Conservation (phyloP, 176 grass and related monocot genomes). For the Cymbopogon citratus region DNA sequence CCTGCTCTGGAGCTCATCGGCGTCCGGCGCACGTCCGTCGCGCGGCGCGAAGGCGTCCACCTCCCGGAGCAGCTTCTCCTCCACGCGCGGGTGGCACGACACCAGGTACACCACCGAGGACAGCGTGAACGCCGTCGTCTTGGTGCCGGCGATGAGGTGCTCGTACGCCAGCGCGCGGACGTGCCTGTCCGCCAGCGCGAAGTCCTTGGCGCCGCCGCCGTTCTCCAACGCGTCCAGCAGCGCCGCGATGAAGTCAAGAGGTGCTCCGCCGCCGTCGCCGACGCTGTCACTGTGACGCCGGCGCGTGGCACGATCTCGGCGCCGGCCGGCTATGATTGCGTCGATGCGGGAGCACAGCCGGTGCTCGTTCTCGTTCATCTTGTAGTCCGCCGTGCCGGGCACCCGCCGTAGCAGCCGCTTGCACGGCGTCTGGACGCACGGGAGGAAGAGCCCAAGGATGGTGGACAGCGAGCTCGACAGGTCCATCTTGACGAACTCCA, state of each 20-base stretch:
- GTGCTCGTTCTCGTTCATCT: conserved; percentile 60
- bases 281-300: background rate
- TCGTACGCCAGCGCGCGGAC: conserved; percentile 78
- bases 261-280: background rate
- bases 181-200: conserved; percentile 54
- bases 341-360: conserved; percentile 69
- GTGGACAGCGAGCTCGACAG: conserved; percentile 85
- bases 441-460: conserved; percentile 62
- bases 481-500: conserved; percentile 91
- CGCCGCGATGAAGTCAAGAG: conserved; percentile 70
- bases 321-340: conserved; percentile 48
- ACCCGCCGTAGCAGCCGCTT: conserved; percentile 47
- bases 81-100: conserved; percentile 59
- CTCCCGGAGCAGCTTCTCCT: conserved; percentile 74
- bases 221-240: conserved; percentile 56
- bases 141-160: conserved; percentile 97
- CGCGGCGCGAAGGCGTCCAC: conserved; percentile 48
- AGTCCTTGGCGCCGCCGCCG: conserved; percentile 27
- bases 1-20: conserved; percentile 55
- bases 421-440: conserved; percentile 57
- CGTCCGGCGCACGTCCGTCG: conserved; percentile 17
- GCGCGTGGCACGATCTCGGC: conserved; percentile 22
- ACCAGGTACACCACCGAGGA: conserved; percentile 79
- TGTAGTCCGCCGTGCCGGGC: conserved; percentile 70
- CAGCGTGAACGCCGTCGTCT: conserved; percentile 91